Conservation (phyloP, 805 yeast species). For the Priceomyces medius region DNA sequence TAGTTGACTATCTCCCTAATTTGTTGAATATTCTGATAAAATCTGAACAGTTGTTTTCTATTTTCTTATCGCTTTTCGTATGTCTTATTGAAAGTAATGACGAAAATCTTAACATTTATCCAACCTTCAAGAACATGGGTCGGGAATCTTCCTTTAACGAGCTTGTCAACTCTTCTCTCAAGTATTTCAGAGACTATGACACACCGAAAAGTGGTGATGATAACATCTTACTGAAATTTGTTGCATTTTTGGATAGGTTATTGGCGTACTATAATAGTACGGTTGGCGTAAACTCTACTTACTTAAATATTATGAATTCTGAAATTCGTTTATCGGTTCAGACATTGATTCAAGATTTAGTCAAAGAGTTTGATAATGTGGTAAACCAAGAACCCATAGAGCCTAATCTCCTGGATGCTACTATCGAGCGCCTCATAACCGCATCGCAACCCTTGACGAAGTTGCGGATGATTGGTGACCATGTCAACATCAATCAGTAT, state of each 20-base stretch:
- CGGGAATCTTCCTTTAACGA: conserved; percentile 26
- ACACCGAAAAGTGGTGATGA: conserved; percentile 1
- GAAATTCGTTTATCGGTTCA: conserved; percentile 24
- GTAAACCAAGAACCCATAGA: background rate
- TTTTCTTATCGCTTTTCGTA: conserved; percentile 28
- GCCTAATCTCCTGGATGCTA: background rate
- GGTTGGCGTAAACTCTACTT: conserved; percentile 3
- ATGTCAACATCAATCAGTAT: conserved; percentile 22
- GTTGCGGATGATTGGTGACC: conserved; percentile 24
- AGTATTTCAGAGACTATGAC: conserved; percentile 18
- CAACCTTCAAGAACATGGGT: conserved; percentile 23
- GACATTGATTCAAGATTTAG: conserved; percentile 23
- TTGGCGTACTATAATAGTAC: conserved; percentile 10
- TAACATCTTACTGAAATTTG: conserved; percentile 12
- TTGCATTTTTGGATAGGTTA: conserved; percentile 12
- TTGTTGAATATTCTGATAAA: conserved; percentile 23
- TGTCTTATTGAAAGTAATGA: conserved; percentile 15
- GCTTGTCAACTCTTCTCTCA: conserved; percentile 23
- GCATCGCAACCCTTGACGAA: conserved; percentile 20
- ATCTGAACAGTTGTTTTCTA: conserved; percentile 14
- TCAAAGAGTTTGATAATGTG: conserved; percentile 12
- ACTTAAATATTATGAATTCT: conserved; percentile 16
- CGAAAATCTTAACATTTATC: conserved; percentile 17
- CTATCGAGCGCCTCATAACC: conserved; percentile 10
- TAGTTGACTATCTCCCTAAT: conserved; percentile 23